Percentiles rank a stretch among this genome's conserved stretches.
Conservation (phyloP, 192 early-diverging fungal genomes). For the Rhizophagus prolifer region DNA sequence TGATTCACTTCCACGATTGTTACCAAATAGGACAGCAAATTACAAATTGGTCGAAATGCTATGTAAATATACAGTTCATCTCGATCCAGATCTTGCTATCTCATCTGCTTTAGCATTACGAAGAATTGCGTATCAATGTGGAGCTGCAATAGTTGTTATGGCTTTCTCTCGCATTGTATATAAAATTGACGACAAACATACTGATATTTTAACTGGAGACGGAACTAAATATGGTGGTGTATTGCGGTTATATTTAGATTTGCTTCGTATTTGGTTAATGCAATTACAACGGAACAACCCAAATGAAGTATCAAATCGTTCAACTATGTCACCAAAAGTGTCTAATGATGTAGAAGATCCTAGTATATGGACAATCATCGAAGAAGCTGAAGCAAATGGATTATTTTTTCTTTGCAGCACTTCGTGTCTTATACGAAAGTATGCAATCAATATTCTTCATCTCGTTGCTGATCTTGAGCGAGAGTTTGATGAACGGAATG, state of each 20-base stretch:
- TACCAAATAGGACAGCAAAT: conserved; percentile 62
- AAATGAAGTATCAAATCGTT: conserved; percentile 25
- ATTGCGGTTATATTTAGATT: conserved; percentile 66
- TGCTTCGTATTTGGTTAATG: conserved; percentile 57
- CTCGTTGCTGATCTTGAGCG: conserved; percentile 53
- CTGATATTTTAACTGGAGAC: conserved; percentile 42
- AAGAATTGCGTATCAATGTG: conserved; percentile 63
- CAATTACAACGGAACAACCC: conserved; percentile 37
- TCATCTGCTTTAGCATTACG: conserved; percentile 62
- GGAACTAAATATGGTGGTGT: conserved; percentile 45
- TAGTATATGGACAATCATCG: conserved; percentile 45
- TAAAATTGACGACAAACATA: conserved; percentile 54
- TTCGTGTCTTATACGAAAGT: conserved; percentile 53
- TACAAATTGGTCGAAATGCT: conserved; percentile 77
- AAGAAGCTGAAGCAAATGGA: conserved; percentile 74
- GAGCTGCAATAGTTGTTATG: conserved; percentile 51
- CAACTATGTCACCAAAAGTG: neutral
- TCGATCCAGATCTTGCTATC: conserved; percentile 77
- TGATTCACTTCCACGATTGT: conserved; percentile 67
- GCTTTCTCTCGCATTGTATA: conserved; percentile 52
- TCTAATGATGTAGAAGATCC: conserved; percentile 31
- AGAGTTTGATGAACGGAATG: conserved; percentile 31
- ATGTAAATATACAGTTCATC: conserved; percentile 76
- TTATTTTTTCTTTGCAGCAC: conserved; percentile 68
- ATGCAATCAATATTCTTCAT: conserved; percentile 62